phyloP scores from a whole-genome alignment of 2,329 filamentous ascomycete genomes.

The Lasiodiplodia sp. region DNA sequence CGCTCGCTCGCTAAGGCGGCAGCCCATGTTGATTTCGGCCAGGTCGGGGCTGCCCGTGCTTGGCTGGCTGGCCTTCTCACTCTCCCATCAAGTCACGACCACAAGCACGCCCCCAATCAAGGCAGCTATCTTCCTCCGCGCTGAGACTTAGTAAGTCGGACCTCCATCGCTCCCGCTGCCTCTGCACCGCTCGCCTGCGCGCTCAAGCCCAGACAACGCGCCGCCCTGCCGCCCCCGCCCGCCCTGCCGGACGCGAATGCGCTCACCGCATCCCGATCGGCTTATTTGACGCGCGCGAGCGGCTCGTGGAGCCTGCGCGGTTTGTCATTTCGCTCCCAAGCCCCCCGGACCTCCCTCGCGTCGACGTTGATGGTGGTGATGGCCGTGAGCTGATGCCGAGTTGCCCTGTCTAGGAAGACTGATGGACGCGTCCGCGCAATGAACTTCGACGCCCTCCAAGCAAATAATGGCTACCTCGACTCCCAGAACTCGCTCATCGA shows the following conservation, averaged over 20 bases:
- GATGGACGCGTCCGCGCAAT: conserved; percentile 32
- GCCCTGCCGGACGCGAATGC: conserved; percentile 26
- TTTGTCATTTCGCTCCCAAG: conserved; percentile 20
- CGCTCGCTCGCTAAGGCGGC: conserved; percentile 18
- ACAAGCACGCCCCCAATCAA: conserved; percentile 25
- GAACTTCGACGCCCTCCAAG: conserved; percentile 32
- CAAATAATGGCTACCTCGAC: conserved; percentile 35
- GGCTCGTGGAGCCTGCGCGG: conserved; percentile 26
- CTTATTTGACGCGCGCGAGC: conserved; percentile 29
- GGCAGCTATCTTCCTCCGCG: conserved; percentile 29
- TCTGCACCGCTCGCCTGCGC: conserved; percentile 18
- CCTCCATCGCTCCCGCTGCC: conserved; percentile 17
- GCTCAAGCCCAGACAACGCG: conserved; percentile 6
- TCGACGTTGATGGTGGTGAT: conserved; percentile 29
- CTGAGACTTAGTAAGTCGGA: conserved; percentile 30
- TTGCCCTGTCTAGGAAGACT: conserved; percentile 26
- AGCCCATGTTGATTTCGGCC: conserved; percentile 2
- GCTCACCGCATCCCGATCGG: conserved; percentile 31
- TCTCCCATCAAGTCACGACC: conserved; percentile 27
- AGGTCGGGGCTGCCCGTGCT: conserved; percentile 6
- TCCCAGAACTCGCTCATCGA: conserved; percentile 41
- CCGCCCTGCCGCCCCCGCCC: conserved; percentile 14
- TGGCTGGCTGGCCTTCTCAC: conserved; percentile 18
- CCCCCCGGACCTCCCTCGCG: conserved; percentile 23
- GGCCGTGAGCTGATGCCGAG: conserved; percentile 25